Evolutionary conservation across 75 land plant species (phyloP), one percentile per base, ranked within the genome.

Genomic region (Sequoia sempervirens): DNA sequence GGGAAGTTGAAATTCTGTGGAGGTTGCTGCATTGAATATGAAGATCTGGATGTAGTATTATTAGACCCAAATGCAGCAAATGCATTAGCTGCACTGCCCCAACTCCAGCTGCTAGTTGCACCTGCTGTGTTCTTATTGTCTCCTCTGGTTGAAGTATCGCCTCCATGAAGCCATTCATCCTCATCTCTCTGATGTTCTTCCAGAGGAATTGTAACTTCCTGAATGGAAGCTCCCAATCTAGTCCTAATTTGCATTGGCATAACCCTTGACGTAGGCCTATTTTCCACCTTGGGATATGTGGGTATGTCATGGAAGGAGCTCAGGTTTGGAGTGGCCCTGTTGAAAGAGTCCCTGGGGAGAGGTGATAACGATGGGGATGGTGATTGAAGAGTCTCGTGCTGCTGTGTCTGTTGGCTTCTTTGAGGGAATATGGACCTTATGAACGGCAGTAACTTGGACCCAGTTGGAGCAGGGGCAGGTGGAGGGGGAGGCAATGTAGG

Each of bases 381-480:
- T 18, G 41, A 9, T 78, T 20, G 13, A 23, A 45, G 8, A n/a
- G 14, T 26, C 14, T 43, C 80, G 26, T n/a, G 50, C 15, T 26
- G 80, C 15, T 70, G 46, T 78, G n/a, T 15, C 41, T 45, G 50
- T 78, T 78, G 80, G 52, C 43, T 26, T 78, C 41, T 78, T n/a
- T 78, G 52, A n/a, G 52, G 80, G 32, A 86, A 54, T 5, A 89
- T 80, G 2, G 90, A 81, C 34, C 50, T 87, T 37, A 86, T 50
- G 66, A 69, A 64, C 36, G 87, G 88, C 36, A 84, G 50, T 50
- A 82, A 26, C 45, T 82, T 83, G 38, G 85, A 82, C 82, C 14
- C 80, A 4, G 82, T 15, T 5, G 84, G 82, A 75, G 56, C 75
- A 64, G 86, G 64, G 41, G 88, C 56, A 9, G 84, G 83, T 13